phyloP scores from a whole-genome alignment of 2,329 filamentous ascomycete genomes.

The Pseudocercospora macadamiae region DNA sequence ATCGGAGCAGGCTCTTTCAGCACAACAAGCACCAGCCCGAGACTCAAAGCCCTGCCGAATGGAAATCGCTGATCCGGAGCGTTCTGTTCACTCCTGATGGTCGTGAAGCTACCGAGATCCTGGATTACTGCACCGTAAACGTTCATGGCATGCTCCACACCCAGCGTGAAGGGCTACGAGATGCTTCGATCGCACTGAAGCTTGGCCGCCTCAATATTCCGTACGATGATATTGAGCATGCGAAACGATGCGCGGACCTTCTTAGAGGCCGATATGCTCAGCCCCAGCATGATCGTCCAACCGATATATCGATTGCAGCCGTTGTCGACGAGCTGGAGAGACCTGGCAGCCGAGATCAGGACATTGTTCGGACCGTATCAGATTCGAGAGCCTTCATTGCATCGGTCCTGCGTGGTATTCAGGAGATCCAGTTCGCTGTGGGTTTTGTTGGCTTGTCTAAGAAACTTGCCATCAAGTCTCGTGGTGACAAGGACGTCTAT shows the following conservation, averaged over 20 bases:
- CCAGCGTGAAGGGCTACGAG: slow-evolving; percentile 80
- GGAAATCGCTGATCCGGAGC: slow-evolving; percentile 85
- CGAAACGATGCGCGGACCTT: slow-evolving; percentile 58
- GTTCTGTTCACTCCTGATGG: slow-evolving; percentile 87
- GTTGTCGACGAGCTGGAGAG: slow-evolving; percentile 74
- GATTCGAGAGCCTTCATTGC: slow-evolving; percentile 91
- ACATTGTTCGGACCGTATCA: slow-evolving; percentile 79
- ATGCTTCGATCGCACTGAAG: slow-evolving; percentile 88
- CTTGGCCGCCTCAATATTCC: slow-evolving; percentile 88
- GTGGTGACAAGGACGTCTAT: slow-evolving; percentile 70
- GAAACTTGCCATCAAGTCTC: slow-evolving; percentile 69
- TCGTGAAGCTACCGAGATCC: slow-evolving; percentile 78
- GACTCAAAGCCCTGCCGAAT: slow-evolving; percentile 80
- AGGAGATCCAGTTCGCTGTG: slow-evolving; percentile 93
- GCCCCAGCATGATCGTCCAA: slow-evolving; percentile 34
- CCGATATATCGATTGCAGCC: slow-evolving; percentile 68
- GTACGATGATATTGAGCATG: slow-evolving; percentile 78
- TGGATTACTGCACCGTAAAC: slow-evolving; percentile 87
- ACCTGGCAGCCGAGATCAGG: slow-evolving; percentile 67
- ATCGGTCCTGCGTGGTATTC: slow-evolving; percentile 87
- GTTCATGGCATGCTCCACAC: slow-evolving; percentile 89
- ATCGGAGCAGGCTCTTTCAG: slow-evolving; percentile 85
- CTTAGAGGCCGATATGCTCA: slow-evolving; percentile 46
- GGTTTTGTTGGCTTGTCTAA: slow-evolving; percentile 88
- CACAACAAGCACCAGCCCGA: slow-evolving; percentile 68